Evolutionary conservation across 2,329 filamentous ascomycete species (phyloP).

Genomic region (Botrytis galanthina): DNA sequence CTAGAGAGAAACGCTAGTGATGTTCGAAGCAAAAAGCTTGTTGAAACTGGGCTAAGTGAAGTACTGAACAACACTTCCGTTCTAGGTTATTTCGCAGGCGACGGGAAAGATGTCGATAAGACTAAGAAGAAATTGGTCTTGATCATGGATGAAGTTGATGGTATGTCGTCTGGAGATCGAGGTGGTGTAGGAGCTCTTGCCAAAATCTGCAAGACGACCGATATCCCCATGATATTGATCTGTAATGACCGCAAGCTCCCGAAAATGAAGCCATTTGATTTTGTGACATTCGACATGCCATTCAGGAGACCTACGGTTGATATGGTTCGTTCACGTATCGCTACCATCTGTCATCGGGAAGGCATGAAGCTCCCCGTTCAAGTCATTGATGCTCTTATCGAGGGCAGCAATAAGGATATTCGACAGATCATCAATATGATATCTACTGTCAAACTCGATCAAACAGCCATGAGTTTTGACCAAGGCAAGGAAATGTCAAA

Average conservation of each 20-base stretch:
- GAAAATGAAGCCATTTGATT: constrained; percentile 98
- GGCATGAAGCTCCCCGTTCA: constrained; percentile 78
- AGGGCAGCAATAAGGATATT: constrained; percentile 93
- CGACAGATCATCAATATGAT: constrained; percentile 99
- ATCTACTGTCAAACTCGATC: constrained; percentile 86
- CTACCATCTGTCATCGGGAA: constrained; percentile 92
- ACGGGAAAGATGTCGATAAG: constrained; percentile 74
- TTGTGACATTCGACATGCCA: constrained; percentile 76
- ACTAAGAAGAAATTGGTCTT: constrained; percentile 91
- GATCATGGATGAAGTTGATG: constrained; percentile 99
- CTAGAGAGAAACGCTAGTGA: constrained; percentile 96
- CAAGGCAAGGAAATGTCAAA: constrained; percentile 93
- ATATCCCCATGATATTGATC: constrained; percentile 92
- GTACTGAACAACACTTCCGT: constrained; percentile 92
- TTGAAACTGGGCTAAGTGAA: constrained; percentile 83
- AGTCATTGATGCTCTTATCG: constrained; percentile 90
- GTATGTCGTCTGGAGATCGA: constrained; percentile 95
- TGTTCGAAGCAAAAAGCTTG: constrained; percentile 90
- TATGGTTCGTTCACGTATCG: constrained; percentile 85
- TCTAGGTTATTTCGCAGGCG: constrained; percentile 82
- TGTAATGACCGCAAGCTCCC: constrained; percentile 91
- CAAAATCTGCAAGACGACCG: constrained; percentile 91
- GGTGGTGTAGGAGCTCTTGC: constrained; percentile 93
- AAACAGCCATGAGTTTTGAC: constrained; percentile 75
- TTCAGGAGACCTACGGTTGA: constrained; percentile 90